Base-by-base conservation (phyloP, 225 moss, liverwort and hornwort genomes). In the Rhytidiadelphus loreus region DNA sequence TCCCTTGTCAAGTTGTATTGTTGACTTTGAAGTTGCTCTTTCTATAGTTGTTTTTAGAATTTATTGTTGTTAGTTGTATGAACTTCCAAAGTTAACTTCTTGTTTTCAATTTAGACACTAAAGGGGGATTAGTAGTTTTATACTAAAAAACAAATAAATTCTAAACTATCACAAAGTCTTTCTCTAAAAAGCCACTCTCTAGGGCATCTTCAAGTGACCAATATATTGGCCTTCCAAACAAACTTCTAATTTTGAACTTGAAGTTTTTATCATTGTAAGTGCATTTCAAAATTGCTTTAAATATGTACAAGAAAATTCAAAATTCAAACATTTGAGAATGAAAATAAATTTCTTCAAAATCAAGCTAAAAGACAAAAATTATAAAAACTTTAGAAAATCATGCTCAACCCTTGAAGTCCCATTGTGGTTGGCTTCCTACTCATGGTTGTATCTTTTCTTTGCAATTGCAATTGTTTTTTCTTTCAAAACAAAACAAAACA, bases 191-290 rank as follows among this genome's bases (percentile, higher is more conserved):
- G 68, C n/a, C 4, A 13, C 68, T 23, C 7, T 68, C 7, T 22
- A 68, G 23, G 23, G 23, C 7, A 3, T 68, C n/a, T 3, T 22
- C 4, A 22, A 63, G 26, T n/a, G 13, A 68, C 4, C 11, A 4
- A 0, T 68, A n/a, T n/a, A 22, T 7, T 22, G 23, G 12, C 1
- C 12, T 0, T n/a, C 68, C 4, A n/a, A 68, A n/a, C n/a, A 21
- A n/a, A 68, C 13, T 66, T 68, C 21, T 68, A n/a, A 68, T 7
- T 21, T n/a, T n/a, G 8, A 63, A 63, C 17, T 63, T 63, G 63
- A 33, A 63, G 33, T 32, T 63, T 17, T 8, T 63, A 17, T 63
- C 32, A 32, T 63, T 63, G 2, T 7, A 68, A n/a, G 22, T 0
- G 3, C 21, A n/a, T 68, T 68, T n/a, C 13, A n/a, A n/a, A n/a